Evolutionary conservation across 176 grass and related monocot genomes (phyloP), one percentile per base, ranked within the genome.

Genomic region (Avena atlantica): DNA sequence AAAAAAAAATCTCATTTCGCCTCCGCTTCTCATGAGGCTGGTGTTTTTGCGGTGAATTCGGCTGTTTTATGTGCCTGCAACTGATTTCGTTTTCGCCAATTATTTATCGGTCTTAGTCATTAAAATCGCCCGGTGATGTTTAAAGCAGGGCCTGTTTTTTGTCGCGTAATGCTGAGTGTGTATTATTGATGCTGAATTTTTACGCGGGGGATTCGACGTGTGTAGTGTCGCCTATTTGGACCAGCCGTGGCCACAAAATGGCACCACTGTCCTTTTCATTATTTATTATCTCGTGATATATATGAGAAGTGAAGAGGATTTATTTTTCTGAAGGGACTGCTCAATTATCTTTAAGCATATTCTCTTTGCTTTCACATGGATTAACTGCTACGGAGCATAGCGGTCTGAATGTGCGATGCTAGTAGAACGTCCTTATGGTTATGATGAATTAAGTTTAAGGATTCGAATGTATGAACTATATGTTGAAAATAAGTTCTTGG

Each of bases 111-210:
- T 85, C 62, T 47, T 61, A 81, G 70, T 88, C 70, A 0, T 23
- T 53, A 50, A 85, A 51, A 62, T 84, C 36, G 11, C 37, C 21
- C 23, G 14, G 19, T 80, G 49, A 36, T 56, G 58, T 66, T 75
- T 24, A 13, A 68, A 62, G 3, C 58, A 23, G 52, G 9, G 0
- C 1, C 20, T 76, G 24, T 12, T 19, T 78, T 84, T 69, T 74
- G 63, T 45, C 76, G 2, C 3, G 31, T 27, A 77, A 61, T 76
- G 29, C 12, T 52, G 27, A 29, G 15, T 21, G 3, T 52, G 60
- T 9, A 67, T 76, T 88, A 87, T 85, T 81, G 60, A 14, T 6
- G 20, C 12, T 62, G 6, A 50, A 62, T 52, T 55, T 63, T 81
- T 70, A 19, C 4, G 11, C 42, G 77, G 37, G 45, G n/a, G 1